These are phyloP conservation scores for Aspergillus brunneoviolaceus DNA, from an alignment of 2,329 filamentous ascomycete species.

Conservation along the genomic window DNA sequence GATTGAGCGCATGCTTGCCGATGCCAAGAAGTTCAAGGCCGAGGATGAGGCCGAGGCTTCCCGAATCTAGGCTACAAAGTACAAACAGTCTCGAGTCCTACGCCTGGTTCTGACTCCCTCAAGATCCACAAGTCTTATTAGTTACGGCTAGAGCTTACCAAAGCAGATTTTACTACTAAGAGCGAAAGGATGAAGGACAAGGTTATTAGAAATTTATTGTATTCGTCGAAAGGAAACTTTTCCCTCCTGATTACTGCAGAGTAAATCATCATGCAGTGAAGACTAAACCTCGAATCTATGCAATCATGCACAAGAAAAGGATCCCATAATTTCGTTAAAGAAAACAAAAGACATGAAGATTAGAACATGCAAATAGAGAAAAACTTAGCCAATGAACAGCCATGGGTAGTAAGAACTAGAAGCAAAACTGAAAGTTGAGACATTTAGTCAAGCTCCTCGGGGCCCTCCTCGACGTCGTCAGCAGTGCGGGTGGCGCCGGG, in stretches of 20 bases:
- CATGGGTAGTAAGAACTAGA: conserved; percentile 4
- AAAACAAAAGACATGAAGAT: conserved; percentile 30
- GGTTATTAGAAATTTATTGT: conserved; percentile 11
- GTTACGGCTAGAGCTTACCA: too few species aligned
- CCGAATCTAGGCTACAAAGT: conserved; percentile 89
- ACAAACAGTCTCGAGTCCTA: conserved; percentile 99
- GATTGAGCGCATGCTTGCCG: conserved; percentile 97
- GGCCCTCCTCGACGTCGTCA: conserved; percentile 59
- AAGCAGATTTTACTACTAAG: too few species aligned
- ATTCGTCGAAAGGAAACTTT: conserved; percentile 26
- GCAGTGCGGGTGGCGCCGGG: conserved; percentile 43
- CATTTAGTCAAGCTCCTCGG: conserved; percentile 66
- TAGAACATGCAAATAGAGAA: conserved; percentile 16
- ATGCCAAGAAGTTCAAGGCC: conserved; percentile 99
- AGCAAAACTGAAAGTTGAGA: conserved; percentile 15
- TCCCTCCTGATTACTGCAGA: conserved; percentile 22
- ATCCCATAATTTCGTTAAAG: conserved; percentile 43
- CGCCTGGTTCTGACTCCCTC: conserved; percentile 71
- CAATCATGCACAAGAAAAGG: conserved; percentile 34
- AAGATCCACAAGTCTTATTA: conserved; percentile 50
- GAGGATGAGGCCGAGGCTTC: conserved; percentile 92
- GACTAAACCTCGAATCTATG: conserved; percentile 39
- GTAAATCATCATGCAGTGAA: conserved; percentile 26
- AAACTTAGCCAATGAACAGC: conserved; percentile 4
- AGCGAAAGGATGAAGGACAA: neutral